phyloP scores from a whole-genome alignment of 805 yeast species.

The Ogataea parapolymorpha region DNA sequence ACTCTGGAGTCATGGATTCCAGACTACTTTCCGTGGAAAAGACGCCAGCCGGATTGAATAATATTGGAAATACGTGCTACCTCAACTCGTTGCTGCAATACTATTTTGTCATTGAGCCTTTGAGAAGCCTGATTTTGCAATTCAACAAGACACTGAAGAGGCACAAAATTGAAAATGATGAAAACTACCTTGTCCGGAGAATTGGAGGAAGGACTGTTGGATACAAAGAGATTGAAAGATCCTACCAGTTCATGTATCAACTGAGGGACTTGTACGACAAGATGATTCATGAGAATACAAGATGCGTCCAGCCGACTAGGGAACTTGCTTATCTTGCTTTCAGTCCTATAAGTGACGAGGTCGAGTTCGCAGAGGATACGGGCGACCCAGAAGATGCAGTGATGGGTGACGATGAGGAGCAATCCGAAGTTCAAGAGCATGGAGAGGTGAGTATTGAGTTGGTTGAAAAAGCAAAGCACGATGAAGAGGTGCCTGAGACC shows the following conservation, averaged over 20 bases:
- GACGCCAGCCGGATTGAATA: slow-evolving; percentile 90
- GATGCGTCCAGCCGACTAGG: slow-evolving; percentile 75
- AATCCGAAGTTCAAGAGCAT: background rate
- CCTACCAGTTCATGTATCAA: slow-evolving; percentile 76
- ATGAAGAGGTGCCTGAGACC: background rate
- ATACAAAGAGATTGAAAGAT: slow-evolving; percentile 72
- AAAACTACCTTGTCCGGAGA: slow-evolving; percentile 48
- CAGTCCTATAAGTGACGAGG: slow-evolving; percentile 65
- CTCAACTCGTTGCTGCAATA: slow-evolving; percentile 87
- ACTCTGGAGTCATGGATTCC: slow-evolving; percentile 61
- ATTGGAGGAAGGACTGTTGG: slow-evolving; percentile 86
- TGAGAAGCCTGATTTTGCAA: slow-evolving; percentile 60
- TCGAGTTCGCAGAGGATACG: slow-evolving; percentile 44
- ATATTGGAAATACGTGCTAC: slow-evolving; percentile 95
- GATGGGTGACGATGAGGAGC: background rate
- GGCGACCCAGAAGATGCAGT: background rate
- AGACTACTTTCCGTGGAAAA: slow-evolving; percentile 55
- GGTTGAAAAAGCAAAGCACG: background rate
- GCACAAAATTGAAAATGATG: slow-evolving; percentile 29
- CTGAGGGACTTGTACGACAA: slow-evolving; percentile 65
- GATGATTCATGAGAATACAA: slow-evolving; percentile 57
- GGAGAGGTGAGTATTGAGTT: slow-evolving; percentile 3
- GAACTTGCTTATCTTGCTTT: slow-evolving; percentile 89
- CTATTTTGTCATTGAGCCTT: slow-evolving; percentile 80
- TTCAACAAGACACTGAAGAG: slow-evolving; percentile 42